Percentiles rank a stretch among this genome's conserved stretches.
Conservation (phyloP, 345 rosid genomes). For the Gossypium anomalum region DNA sequence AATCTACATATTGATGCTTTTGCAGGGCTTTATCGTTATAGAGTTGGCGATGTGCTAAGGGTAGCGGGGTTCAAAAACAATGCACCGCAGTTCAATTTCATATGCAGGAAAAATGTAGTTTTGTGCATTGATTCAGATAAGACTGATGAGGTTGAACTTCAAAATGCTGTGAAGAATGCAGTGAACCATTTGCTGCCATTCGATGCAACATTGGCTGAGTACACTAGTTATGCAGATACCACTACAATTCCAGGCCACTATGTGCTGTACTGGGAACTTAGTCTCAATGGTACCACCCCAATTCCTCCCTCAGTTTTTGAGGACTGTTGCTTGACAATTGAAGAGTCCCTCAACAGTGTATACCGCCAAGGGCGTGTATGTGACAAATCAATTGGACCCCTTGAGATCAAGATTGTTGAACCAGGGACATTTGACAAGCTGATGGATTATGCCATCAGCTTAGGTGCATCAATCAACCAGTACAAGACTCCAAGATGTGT, state of each 20-base stretch:
- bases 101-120: constrained; percentile 90
- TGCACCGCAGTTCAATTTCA: constrained; percentile 87
- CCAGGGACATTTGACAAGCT: constrained; percentile 92
- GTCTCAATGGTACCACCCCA: constrained; percentile 60
- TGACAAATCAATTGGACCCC: constrained; percentile 88
- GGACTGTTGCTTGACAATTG: constrained; percentile 85
- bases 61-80: constrained; percentile 97
- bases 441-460: constrained; percentile 93
- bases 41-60: constrained; percentile 95
- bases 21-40: constrained; percentile 75
- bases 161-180: constrained; percentile 80
- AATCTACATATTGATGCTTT: neutral
- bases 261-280: constrained; percentile 86
- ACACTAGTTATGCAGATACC: constrained; percentile 89
- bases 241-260: constrained; percentile 78
- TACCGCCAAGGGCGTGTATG: constrained; percentile 86
- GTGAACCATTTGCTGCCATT: constrained; percentile 74
- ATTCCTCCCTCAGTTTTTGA: constrained; percentile 86
- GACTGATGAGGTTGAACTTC: constrained; percentile 97
- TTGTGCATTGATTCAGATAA: constrained; percentile 90
- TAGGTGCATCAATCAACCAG: constrained; percentile 95
- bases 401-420: constrained; percentile 87
- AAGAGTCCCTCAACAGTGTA: constrained; percentile 87
- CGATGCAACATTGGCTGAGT: constrained; percentile 70
- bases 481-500: constrained; percentile 98